Base-by-base conservation (phyloP, 257 asterid genomes). In the Mitragyna speciosa region DNA sequence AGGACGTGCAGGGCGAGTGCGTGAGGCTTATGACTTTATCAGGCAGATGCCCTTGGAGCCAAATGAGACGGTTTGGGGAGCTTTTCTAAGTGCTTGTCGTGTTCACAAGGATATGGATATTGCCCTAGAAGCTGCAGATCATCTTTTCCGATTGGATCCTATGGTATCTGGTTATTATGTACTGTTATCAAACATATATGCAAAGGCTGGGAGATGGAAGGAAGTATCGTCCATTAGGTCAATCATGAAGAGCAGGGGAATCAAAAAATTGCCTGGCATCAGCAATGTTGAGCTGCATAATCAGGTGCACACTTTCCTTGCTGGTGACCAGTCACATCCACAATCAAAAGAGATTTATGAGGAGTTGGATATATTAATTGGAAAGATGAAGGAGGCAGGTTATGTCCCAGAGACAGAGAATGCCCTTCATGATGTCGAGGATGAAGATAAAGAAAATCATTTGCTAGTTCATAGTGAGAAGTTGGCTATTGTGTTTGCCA, bases 341-440 rank as follows among this genome's bases (percentile, higher is more conserved):
- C 91, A 92, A 58, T 84, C 92, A 7, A 81, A 72, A 39, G 69
- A 88, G 88, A 93, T 95, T 36, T 93, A 93, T 49, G 90, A 82
- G 76, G 97, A 91, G 86, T 82, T 93, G 31, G 96, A 92, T 73
- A 63, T 81, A 20, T 86, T 95, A 75, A 70, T 95, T 16, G 97
- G 91, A 71, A 93, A 93, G 82, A 92, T 92, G 89, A 92, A 90
- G 84, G 94, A 90, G 80, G 86, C 84, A 1, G 98, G 99, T n/a
- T 93, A 92, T 81, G 83, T 91, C 72, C 97, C 98, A 6, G 93
- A 85, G 81, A 93, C 90, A 0, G 93, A 91, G 31, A 81, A 83
- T 39, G 93, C 99, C 10, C 86, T 95, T 82, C 98, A 93, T 30
- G 98, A 93, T 26, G 92, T 93, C 77, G 99, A 93, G 93, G 98